A percentile compares a stretch with the other conserved stretches of the same genome.
phyloP scores from a whole-genome alignment of 2,329 filamentous ascomycete species.

The Metarhizium guizhouense region DNA sequence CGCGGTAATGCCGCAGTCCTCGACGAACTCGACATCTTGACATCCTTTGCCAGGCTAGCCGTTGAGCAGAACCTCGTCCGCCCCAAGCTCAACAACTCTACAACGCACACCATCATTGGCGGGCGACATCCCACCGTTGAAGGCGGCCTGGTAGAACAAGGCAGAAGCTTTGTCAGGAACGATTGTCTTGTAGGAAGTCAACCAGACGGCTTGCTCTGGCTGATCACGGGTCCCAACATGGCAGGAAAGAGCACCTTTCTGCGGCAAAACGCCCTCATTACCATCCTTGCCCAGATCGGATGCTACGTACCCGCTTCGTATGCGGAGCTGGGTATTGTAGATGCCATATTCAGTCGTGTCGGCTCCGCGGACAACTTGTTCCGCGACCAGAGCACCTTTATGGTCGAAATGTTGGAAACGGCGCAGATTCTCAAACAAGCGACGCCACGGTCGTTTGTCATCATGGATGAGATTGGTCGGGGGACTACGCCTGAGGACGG shows the following conservation, averaged over 20 bases:
- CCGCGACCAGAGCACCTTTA: constrained; percentile 91
- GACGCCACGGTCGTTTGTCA: constrained; percentile 77
- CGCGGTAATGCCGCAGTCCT: constrained; percentile 85
- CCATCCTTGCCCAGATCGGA: constrained; percentile 85
- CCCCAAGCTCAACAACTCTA: constrained; percentile 59
- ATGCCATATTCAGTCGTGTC: constrained; percentile 88
- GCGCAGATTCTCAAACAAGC: constrained; percentile 81
- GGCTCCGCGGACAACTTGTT: constrained; percentile 95
- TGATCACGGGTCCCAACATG: constrained; percentile 90
- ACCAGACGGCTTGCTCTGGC: constrained; percentile 55
- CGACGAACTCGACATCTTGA: constrained; percentile 86
- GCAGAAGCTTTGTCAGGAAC: constrained; percentile 74
- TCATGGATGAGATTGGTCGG: constrained; percentile 96
- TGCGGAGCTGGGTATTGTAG: constrained; percentile 83
- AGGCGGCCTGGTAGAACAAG: constrained; percentile 67
- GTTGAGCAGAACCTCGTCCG: constrained; percentile 63
- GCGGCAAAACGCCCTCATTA: constrained; percentile 90
- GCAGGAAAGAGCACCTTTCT: constrained; percentile 94
- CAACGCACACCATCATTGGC: constrained; percentile 66
- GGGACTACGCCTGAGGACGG: constrained; percentile 93
- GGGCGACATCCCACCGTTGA: constrained; percentile 93
- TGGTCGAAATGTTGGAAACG: constrained; percentile 99
- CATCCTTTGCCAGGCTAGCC: constrained; percentile 75
- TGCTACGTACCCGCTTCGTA: constrained; percentile 86
- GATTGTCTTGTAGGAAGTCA: constrained; percentile 71